Base-by-base conservation (phyloP, 768 basidiomycete genomes). In the Sarcodon sp. region DNA sequence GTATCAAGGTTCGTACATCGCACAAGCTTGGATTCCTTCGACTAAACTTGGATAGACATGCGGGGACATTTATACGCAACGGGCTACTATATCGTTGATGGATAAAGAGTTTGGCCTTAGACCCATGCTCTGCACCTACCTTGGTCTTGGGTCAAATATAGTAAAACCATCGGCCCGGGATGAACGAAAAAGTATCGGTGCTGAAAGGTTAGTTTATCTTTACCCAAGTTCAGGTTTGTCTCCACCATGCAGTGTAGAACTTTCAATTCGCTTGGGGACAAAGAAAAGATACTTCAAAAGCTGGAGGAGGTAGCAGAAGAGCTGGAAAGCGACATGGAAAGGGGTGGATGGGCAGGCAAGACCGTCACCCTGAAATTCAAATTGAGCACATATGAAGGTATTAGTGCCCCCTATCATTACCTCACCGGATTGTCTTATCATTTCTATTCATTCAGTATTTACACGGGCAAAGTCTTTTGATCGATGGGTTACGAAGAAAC, bases 331-430 rank as follows among this genome's bases (percentile, higher is more conserved):
- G 92, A 96, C 59, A 81, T 97, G 77, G 66, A 70, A 27, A 63
- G 72, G n/a, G 71, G 72, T 41, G 83, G 87, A 32, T 99, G 90
- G 81, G 74, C 79, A 6, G 94, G 90, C 7, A 78, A 83, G 54
- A 96, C 90, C 0, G 72, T 98, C 33, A 94, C 89, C 0, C 71
- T 98, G 45, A 96, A 94, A 61, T 92, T 83, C 62, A 99, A 99
- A 66, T 73, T 89, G 33, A 83, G 93, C 59, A 91, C 82, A 1
- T 97, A 81, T 62, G 79, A 94, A 70, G 81, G 88, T 80, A 50
- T 38, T 27, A 27, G 21, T 27, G 4, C 21, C 21, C 21, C 21
- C 4, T 27, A 4, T 4, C 21, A 27, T 27, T 27, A 27, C 21
- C 4, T 27, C 21, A 27, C 4, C 21, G 21, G 21, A 43, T 44